A percentile compares a stretch with the other conserved stretches of the same genome.
These are phyloP conservation scores for Aspergillus pseudoviridinutans DNA, from an alignment of 2,329 filamentous ascomycete species.

Conservation along the genomic window DNA sequence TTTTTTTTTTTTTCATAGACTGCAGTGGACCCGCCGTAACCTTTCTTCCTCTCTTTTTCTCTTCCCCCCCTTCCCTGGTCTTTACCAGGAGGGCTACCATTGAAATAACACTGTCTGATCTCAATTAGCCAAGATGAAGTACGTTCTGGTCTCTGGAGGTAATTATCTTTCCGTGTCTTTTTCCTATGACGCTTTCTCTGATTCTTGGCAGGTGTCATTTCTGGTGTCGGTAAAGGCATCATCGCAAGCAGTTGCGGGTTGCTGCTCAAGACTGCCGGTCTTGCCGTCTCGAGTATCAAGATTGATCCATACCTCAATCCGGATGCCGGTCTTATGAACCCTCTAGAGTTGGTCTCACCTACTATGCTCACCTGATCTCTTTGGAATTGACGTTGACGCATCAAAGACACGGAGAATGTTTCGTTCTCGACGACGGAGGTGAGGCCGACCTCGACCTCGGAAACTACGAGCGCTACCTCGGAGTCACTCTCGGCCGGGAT, in stretches of 20 bases:
- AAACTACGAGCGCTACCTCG: constrained; percentile 78
- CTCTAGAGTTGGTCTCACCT: constrained; percentile 11
- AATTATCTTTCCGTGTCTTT: constrained; percentile 27
- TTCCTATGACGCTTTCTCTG: constrained; percentile 2
- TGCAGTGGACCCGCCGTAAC: not conserved
- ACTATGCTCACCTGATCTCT: not conserved
- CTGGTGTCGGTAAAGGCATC: constrained; percentile 58
- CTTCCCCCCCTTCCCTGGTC: constrained; percentile 16
- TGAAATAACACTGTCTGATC: constrained; percentile 2
- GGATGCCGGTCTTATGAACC: constrained; percentile 68
- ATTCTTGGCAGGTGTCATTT: constrained; percentile 40
- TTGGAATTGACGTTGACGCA: constrained; percentile 6
- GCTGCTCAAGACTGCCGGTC: constrained; percentile 27
- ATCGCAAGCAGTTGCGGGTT: constrained; percentile 53
- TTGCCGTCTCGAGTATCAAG: constrained; percentile 30
- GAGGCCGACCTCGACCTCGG: constrained; percentile 72
- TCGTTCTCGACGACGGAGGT: constrained; percentile 79
- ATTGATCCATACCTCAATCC: constrained; percentile 69
- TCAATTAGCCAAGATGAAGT: constrained; percentile 61
- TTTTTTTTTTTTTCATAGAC: constrained; percentile 8
- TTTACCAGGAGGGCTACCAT: constrained; percentile 14
- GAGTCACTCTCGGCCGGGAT: constrained; percentile 74
- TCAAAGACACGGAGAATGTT: constrained; percentile 68
- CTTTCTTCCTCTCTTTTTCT: constrained; percentile 11
- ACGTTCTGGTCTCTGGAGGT: constrained; percentile 77